phyloP scores from a whole-genome alignment of 2,329 filamentous ascomycete species.

The Thelonectria rubi region DNA sequence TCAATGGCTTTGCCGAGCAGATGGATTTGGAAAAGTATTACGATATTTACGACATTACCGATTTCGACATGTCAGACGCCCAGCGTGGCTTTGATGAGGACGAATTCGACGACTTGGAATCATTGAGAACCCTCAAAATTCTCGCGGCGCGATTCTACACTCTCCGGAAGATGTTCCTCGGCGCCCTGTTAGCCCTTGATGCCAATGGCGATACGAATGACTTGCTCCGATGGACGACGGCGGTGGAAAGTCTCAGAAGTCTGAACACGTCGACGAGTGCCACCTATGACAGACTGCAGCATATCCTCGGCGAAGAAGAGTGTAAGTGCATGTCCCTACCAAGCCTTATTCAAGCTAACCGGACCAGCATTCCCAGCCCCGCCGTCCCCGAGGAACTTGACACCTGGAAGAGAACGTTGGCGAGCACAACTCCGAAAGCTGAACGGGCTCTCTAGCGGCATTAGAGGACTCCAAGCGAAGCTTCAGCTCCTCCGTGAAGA shows the following conservation, averaged over 20 bases:
- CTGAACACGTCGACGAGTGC: constrained; percentile 69
- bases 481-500: constrained; percentile 92
- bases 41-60: constrained; percentile 84
- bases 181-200: constrained; percentile 87
- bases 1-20: constrained; percentile 79
- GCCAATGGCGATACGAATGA: constrained; percentile 81
- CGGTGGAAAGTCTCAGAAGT: constrained; percentile 76
- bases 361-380: constrained; percentile 60
- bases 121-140: constrained; percentile 82
- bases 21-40: constrained; percentile 91
- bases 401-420: constrained; percentile 83
- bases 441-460: constrained; percentile 86
- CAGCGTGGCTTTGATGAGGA: constrained; percentile 69
- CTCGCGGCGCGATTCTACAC: constrained; percentile 83
- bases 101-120: constrained; percentile 80
- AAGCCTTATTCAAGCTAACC: constrained; percentile 24
- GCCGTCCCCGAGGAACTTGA: constrained; percentile 67
- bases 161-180: constrained; percentile 84
- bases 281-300: constrained; percentile 72
- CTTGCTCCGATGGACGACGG: constrained; percentile 79
- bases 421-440: constrained; percentile 89
- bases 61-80: constrained; percentile 77
- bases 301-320: constrained; percentile 81
- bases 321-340: constrained; percentile 58
- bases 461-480: constrained; percentile 92